phyloP scores from a whole-genome alignment of 495 filamentous ascomycete genomes.

The Apiosordaria backusii region DNA sequence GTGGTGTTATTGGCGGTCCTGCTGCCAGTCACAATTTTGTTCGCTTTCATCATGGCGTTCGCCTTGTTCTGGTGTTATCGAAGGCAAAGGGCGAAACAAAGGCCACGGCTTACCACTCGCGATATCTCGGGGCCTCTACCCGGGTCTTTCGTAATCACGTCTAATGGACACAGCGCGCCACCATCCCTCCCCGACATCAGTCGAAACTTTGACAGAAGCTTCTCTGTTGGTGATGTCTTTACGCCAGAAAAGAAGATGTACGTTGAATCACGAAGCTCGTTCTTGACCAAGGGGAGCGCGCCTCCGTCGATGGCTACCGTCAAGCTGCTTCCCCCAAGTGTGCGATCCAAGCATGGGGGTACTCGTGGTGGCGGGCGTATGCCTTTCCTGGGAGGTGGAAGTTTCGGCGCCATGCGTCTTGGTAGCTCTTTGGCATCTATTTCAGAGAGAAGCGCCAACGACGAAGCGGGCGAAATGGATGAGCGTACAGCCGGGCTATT shows the following conservation, averaged over 20 bases:
- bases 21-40: slow-evolving; percentile 19
- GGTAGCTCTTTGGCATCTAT: slow-evolving; percentile 23
- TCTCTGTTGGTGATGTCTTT: slow-evolving; percentile 16
- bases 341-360: slow-evolving; percentile 3
- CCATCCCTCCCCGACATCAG: slow-evolving; percentile 20
- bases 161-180: neutral
- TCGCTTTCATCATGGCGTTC: slow-evolving; percentile 15
- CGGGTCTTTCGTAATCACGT: slow-evolving; percentile 34
- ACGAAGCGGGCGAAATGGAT: slow-evolving; percentile 13
- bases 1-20: slow-evolving; percentile 22
- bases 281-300: slow-evolving; percentile 8
- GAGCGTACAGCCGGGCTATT: slow-evolving; percentile 13
- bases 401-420: slow-evolving; percentile 9
- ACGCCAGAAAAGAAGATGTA: slow-evolving; percentile 13
- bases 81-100: slow-evolving; percentile 15
- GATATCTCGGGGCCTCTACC: slow-evolving; percentile 45
- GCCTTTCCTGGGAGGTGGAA: neutral
- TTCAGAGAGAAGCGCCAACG: slow-evolving; percentile 24
- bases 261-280: slow-evolving; percentile 14
- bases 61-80: slow-evolving; percentile 27
- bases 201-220: slow-evolving; percentile 22
- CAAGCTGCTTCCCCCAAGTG: slow-evolving; percentile 10
- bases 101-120: slow-evolving; percentile 19
- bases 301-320: slow-evolving; percentile 6
- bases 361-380: neutral